Evolutionary conservation across 371 early-diverging fungal genomes (phyloP), one percentile per base, ranked within the genome.

Genomic region (Mortierella sp.): DNA sequence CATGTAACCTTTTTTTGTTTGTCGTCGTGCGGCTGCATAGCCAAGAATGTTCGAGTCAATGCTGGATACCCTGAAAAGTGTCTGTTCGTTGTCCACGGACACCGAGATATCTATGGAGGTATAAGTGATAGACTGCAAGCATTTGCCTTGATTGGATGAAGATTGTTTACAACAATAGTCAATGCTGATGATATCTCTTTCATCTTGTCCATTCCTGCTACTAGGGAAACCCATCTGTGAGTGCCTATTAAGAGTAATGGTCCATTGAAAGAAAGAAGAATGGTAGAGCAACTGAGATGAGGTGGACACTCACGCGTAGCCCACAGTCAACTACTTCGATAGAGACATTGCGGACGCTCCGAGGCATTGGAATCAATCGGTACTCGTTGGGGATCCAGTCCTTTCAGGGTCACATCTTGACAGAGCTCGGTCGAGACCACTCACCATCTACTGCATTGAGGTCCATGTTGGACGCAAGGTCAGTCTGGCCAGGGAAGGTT

Each of bases 361-460:
- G 83, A 37, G 69, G 71, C 5, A 90, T 92, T 1, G 97, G 97
- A 0, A 84, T 97, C 79, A 96, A 92, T 68, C 90, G 97, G 41
- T 81, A 95, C 13, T 95, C 96, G 1, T 76, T 97, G 7, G 97
- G 97, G 2, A 88, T 96, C n/a, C 95, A 95, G 73, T 88, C 96
- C 11, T 90, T 96, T 43, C 76, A 92, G 48, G 88, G 89, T 44
- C 47, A 50, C 7, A 89, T 87, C 22, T 82, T 96, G 37, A 80
- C 76, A 22, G 52, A 79, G n/a, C 85, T 94, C 73, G 94, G 93
- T 2, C 87, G 97, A 14, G 91, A 95, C 84, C 97, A 97, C 76
- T 87, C 91, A 1, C 92, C 90, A 2, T 63, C 75, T 0, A 90
- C 93, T 24, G 93, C 92, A 5, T 64, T 91, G 26, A 79, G 82